These are phyloP conservation scores for Cryptosporidium felis DNA, from an alignment of 169 alveolate species.

Conservation along the genomic window DNA sequence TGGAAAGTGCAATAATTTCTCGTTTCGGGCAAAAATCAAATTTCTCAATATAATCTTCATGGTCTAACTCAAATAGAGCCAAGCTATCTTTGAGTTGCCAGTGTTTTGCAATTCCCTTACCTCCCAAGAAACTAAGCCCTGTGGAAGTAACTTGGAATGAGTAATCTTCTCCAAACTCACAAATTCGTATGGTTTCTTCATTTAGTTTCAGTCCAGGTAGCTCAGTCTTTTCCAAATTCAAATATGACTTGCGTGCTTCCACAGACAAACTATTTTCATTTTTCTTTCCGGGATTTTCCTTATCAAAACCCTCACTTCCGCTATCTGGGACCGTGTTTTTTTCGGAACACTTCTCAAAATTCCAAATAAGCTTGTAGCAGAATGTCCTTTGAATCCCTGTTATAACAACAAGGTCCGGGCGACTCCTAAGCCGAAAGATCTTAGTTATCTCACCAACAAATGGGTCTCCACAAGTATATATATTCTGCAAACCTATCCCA, in stretches of 20 bases:
- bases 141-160: conserved; percentile 36
- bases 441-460: neutral
- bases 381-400: neutral
- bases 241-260: neutral
- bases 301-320: neutral
- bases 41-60: conserved; percentile 26
- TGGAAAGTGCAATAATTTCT: neutral
- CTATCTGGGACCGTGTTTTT: neutral
- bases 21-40: neutral
- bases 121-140: neutral
- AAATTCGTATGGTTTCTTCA: conserved; percentile 37
- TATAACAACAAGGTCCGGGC: neutral
- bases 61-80: neutral
- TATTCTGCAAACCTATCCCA: conserved; percentile 20
- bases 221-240: conserved; percentile 11
- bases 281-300: neutral
- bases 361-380: conserved; percentile 20
- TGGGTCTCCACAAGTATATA: neutral
- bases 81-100: conserved; percentile 25
- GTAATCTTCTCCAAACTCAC: neutral
- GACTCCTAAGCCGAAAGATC: neutral
- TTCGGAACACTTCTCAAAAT: neutral
- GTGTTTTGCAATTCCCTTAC: neutral
- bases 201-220: conserved; percentile 7
- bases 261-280: neutral